Evolutionary conservation across 768 basidiomycete species (phyloP), one percentile per base, ranked within the genome.

Genomic region (Tubosaeta sp.): DNA sequence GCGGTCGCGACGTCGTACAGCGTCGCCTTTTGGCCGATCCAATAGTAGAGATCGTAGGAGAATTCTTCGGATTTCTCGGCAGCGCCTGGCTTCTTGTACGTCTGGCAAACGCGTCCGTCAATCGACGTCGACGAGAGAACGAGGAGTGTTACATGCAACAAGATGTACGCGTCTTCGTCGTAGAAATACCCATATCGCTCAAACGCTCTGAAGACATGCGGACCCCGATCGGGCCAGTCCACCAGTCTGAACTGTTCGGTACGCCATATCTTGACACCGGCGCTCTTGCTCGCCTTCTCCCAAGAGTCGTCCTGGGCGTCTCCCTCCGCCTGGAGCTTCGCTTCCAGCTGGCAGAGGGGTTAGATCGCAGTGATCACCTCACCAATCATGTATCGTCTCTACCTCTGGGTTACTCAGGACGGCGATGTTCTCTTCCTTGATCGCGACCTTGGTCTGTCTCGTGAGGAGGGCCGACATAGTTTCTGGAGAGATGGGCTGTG

Each of bases 91-190:
- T 82, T 82, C 67, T 80, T 82, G 68, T 81, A 84, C 4, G 82
- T 84, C 84, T 86, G 49, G 8, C 27, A 19, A 11, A 32, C 26
- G 13, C 7, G 10, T 45, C 19, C 17, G 14, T 48, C 42, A 48
- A 27, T 19, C 37, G 32, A 34, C 17, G 2, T 2, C 12, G 17
- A n/a, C 19, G 43, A 5, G 2, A 17, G 19, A 31, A 17, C 19
- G n/a, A 19, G 17, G 22, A 7, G 12, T 65, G 77, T 57, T 56
- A 82, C 83, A 62, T 84, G 73, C 29, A 85, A 67, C n/a, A 85
- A 69, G 50, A 86, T 80, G 58, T 85, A 85, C 2, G 81, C 82
- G 65, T 85, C 82, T 1, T 82, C 85, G 56, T 79, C 75, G 59
- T 83, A 86, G 68, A 85, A 85, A 8, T 70, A 70, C 8, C 84